Base-by-base conservation (phyloP, 176 grass and related monocot species). In the Typha latifolia region DNA sequence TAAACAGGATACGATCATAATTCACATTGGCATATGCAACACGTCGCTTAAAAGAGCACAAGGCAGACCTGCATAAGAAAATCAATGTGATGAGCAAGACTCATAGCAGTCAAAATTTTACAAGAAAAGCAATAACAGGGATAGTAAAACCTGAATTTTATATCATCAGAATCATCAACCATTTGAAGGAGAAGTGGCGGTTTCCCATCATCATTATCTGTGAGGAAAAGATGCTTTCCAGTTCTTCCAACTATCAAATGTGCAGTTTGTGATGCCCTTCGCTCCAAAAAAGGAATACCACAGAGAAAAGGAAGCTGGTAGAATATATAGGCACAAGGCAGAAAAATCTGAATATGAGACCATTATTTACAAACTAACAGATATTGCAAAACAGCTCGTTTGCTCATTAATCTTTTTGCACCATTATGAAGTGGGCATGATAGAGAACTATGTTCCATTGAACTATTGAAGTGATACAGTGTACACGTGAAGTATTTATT, bases 11-110 rank as follows among this genome's bases (percentile, higher is more conserved):
- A 97, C 85, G 83, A 69, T 97, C 94, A 69, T 82, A 97, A 62
- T 77, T 72, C 73, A 84, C 74, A 87, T 97, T 97, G 71, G 89
- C 89, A 74, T 97, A 97, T n/a, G 83, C 89, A 84, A 85, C 89
- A 80, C 76, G 75, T 0, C 70, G 78, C 62, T 81, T 97, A 66
- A 97, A 97, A 85, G 83, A 91, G 74, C 49, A 64, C 70, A 97
- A 76, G 7, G 88, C 88, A 23, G 85, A 97, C 61, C 93, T 97
- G 86, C 80, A 84, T 19, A 66, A 77, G 29, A 9, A 59, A 62
- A 81, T 74, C 75, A 84, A 66, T 66, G 61, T 49, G 29, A 85
- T 26, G 47, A 82, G 23, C 12, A 71, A 6, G 34, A 0, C 6
- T 37, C 4, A 37, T 8, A 6, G 34, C 7, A 8, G 34, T 18